Conservation (phyloP, 257 asterid genomes). For the Ophiorrhiza pumila region DNA sequence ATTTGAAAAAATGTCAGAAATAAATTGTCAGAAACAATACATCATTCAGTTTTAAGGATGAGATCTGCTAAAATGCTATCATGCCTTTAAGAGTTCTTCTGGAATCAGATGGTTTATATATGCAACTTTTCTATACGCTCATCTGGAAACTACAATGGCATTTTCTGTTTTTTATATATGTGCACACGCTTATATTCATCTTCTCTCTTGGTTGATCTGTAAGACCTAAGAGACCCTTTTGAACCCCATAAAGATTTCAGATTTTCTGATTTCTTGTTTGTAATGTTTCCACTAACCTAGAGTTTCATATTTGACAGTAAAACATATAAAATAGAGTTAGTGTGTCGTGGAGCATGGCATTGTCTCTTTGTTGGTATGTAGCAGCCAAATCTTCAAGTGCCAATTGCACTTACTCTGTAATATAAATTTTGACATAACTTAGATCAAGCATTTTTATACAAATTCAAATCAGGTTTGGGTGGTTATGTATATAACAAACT, state of each 20-base stretch:
- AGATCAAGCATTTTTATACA: too few relatives aligned
- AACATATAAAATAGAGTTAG: not conserved
- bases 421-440: not conserved
- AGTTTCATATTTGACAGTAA: not conserved
- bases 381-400: not conserved
- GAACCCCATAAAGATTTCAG: constrained; percentile 9
- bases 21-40: not conserved
- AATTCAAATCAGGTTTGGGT: too few relatives aligned
- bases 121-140: not conserved
- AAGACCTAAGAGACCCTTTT: not conserved
- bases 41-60: not conserved
- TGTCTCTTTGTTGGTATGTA: not conserved
- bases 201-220: not conserved
- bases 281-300: not conserved
- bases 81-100: not conserved
- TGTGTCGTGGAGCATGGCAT: not conserved
- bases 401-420: not conserved
- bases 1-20: not conserved
- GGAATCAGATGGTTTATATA: not conserved
- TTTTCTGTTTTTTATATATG: too few relatives aligned
- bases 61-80: not conserved
- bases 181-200: too few relatives aligned
- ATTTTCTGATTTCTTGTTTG: not conserved
- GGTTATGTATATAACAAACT: too few relatives aligned
- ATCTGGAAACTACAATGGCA: not conserved